phyloP scores from a whole-genome alignment of 345 rosid species.

The Salix dunnii region DNA sequence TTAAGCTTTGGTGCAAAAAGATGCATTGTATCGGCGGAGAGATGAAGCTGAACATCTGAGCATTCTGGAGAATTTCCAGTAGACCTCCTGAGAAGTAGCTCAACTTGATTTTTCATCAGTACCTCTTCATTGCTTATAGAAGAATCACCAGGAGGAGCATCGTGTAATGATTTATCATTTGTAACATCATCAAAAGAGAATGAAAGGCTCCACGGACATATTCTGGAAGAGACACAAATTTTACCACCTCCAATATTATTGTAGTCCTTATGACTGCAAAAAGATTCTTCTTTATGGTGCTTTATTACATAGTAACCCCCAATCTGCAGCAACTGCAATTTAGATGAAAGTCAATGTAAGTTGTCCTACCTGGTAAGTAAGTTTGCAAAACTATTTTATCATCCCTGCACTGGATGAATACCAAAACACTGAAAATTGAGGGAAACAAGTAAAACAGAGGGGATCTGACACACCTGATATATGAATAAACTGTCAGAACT shows the following conservation, averaged over 20 bases:
- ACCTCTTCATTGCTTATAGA: conserved; percentile 25
- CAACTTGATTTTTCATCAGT: conserved; percentile 24
- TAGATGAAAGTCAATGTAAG: conserved; percentile 16
- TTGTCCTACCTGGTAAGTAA: neutral
- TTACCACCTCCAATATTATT: conserved; percentile 31
- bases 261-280: conserved; percentile 36
- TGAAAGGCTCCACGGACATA: conserved; percentile 49
- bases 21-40: conserved; percentile 35
- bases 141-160: conserved; percentile 19
- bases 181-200: conserved; percentile 42
- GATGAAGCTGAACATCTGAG: conserved; percentile 54
- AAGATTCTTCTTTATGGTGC: conserved; percentile 45
- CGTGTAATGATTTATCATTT: conserved; percentile 21
- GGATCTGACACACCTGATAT: conserved; percentile 43
- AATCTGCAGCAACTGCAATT: conserved; percentile 66
- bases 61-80: conserved; percentile 23
- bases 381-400: neutral
- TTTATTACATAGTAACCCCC: conserved; percentile 64
- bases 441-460: neutral
- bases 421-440: neutral
- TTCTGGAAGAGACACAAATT: conserved; percentile 39
- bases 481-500: conserved; percentile 29
- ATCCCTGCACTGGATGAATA: neutral
- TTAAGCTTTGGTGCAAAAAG: conserved; percentile 37
- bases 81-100: conserved; percentile 9